These are phyloP conservation scores for Xylaria curta DNA, from an alignment of 495 filamentous ascomycete genomes.

Conservation along the genomic window DNA sequence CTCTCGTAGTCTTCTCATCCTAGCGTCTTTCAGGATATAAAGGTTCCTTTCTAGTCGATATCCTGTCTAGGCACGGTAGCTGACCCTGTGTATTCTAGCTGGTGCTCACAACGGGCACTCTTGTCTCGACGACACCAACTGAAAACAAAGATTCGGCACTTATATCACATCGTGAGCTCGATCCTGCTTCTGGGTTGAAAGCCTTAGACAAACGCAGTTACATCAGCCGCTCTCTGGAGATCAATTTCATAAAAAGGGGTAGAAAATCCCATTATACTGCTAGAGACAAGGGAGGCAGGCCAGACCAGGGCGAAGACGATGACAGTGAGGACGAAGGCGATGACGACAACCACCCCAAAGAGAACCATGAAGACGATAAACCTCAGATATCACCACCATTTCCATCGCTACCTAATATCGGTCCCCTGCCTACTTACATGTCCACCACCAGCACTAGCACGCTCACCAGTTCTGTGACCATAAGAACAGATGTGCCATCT, in stretches of 20 bases:
- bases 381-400: too few species aligned
- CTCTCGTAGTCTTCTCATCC: background rate
- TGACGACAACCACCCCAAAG: too few species aligned
- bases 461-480: background rate
- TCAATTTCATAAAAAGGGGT: background rate
- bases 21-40: background rate
- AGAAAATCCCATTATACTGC: background rate
- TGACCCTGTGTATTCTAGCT: background rate
- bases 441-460: background rate
- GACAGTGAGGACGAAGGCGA: background rate
- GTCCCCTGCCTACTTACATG: background rate
- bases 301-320: background rate
- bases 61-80: background rate
- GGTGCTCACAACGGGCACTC: slow-evolving; percentile 1
- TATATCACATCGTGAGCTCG: background rate
- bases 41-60: background rate
- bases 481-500: background rate
- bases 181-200: background rate
- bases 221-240: background rate
- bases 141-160: background rate
- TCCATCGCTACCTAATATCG: background rate
- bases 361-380: too few species aligned
- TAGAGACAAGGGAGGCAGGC: background rate
- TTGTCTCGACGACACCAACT: background rate
- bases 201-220: background rate